Base-by-base conservation (phyloP, 306 rosid genomes). In the Myrica gale region DNA sequence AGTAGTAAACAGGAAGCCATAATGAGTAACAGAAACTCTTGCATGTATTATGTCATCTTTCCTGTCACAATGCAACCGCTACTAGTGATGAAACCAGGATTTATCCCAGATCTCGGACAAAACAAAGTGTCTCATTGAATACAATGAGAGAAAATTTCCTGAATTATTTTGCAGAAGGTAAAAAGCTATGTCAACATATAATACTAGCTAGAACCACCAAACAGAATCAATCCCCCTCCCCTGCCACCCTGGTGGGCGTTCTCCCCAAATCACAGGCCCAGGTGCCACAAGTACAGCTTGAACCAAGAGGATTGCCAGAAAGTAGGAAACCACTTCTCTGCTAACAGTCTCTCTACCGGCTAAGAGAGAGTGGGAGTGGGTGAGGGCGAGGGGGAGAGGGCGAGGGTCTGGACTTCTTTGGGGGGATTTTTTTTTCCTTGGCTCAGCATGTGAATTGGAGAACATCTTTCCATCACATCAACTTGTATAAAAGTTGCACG, bases 1-100 rank as follows among this genome's bases (percentile, higher is more conserved):
- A 84, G 80, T 73, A 51, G 76, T 73, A 67, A 89, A 76, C 78
- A 89, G 79, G 17, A 69, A 56, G 44, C 73, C 69, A 42, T 21
- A 58, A 37, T 23, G 52, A 10, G 15, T 47, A 47, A 1, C 10
- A 48, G 4, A 10, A 10, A 48, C 51, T 48, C 63, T 8, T 1
- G 39, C 63, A 19, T 21, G 23, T 21, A 20, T 57, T 21, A 57
- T 57, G 65, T 57, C 65, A 57, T 57, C 9, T 57, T 20, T 10
- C 12, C 3, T 10, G 7, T 57, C 21, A 37, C 65, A 57, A 57
- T 57, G 5, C 12, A 10, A 48, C 21, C 32, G 21, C 9, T 37
- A 57, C 8, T 57, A 21, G 9, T 21, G 41, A 57, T 57, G 41
- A 57, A 21, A 21, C 32, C 4, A 21, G 20, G 65, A 57, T 21